Percentiles rank a stretch among this genome's conserved stretches.
Evolutionary conservation across 1,284 basidiomycete genomes (phyloP).

Genomic region (Mycosarcoma mackinlayi): DNA sequence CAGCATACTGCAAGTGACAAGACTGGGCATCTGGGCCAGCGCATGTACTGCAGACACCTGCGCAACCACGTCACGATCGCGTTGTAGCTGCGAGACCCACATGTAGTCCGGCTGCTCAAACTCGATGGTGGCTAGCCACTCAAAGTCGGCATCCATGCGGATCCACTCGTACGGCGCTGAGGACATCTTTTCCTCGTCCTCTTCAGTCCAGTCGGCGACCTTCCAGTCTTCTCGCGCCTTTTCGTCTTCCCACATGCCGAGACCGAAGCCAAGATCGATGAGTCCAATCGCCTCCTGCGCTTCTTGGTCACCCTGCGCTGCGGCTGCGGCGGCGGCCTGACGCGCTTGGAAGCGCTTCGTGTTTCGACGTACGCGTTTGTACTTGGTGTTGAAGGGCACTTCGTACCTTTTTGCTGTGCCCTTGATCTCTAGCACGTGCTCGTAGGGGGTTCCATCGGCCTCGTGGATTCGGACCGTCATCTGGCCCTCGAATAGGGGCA

Average conservation of each 20-base stretch:
- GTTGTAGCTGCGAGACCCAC: conserved; percentile 97
- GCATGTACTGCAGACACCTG: conserved; percentile 65
- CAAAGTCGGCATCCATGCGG: conserved; percentile 97
- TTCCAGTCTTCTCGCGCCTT: conserved; percentile 84
- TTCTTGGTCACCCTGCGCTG: conserved; percentile 77
- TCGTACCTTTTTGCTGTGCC: conserved; percentile 88
- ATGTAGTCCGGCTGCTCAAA: conserved; percentile 98
- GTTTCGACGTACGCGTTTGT: conserved; percentile 93
- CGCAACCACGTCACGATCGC: conserved; percentile 97
- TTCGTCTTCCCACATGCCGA: conserved; percentile 86
- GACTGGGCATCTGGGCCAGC: conserved; percentile 81
- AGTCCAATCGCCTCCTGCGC: conserved; percentile 92
- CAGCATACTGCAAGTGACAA: conserved; percentile 88
- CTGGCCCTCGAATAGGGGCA: conserved; percentile 74
- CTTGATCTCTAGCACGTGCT: conserved; percentile 94
- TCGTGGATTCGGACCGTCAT: conserved; percentile 99
- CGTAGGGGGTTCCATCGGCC: conserved; percentile 98
- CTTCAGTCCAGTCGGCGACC: conserved; percentile 97
- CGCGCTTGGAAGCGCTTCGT: conserved; percentile 94
- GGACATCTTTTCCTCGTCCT: conserved; percentile 89
- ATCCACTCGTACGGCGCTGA: conserved; percentile 97
- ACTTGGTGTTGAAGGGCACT: conserved; percentile 99
- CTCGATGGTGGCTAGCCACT: conserved; percentile 92
- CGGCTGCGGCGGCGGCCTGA: conserved; percentile 90
- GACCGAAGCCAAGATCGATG: conserved; percentile 93